Evolutionary conservation across 1,139 yeast genomes (phyloP), one percentile per base, ranked within the genome.

Genomic region (Geotrichum carabidarum): DNA sequence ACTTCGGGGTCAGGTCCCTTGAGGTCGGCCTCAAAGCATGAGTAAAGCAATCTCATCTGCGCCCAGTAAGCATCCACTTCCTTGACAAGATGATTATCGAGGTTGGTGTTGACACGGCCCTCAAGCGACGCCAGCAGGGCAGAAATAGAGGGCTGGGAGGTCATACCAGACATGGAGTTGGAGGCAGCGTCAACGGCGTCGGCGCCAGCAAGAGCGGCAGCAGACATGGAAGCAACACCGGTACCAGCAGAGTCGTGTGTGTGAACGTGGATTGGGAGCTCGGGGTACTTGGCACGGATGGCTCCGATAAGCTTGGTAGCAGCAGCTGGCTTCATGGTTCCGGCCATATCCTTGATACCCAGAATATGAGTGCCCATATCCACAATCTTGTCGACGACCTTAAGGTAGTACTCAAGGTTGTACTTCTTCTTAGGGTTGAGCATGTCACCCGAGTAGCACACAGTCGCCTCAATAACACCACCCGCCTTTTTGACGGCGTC

Each of bases 1-100:
- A 93, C 99, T 74, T 93, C 99, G 63, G 99, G 98, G 74, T 93
- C 99, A 58, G 99, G 99, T 55, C 99, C 99, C 80, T 93, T 94
- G 73, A 93, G 81, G 68, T 93, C 98, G 52, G 99, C 97, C 75
- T 90, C 99, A 73, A 94, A 93, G 74, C 96, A 90, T 50, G 96
- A 86, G 78, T 93, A 93, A 63, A 94, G 78, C 67, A 93, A 78
- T 75, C 99, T 84, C 94, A 94, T 91, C 77, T 93, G 98, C 44
- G 95, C 95, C 99, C 99, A 93, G 79, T 93, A 93, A 60, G 86
- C 75, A 71, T 93, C 99, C 63, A 93, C 72, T 68, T 84, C 93
- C 67, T 95, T 82, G 50, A 89, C 89, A 64, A 81, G 77, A 49
- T 78, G 73, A 61, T 80, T 81, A 62, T 80, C 76, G 63, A 93